A percentile compares a stretch with the other conserved stretches of the same genome.
Evolutionary conservation across 768 basidiomycete genomes (phyloP).

Genomic region (Rossbeevera mucosa): DNA sequence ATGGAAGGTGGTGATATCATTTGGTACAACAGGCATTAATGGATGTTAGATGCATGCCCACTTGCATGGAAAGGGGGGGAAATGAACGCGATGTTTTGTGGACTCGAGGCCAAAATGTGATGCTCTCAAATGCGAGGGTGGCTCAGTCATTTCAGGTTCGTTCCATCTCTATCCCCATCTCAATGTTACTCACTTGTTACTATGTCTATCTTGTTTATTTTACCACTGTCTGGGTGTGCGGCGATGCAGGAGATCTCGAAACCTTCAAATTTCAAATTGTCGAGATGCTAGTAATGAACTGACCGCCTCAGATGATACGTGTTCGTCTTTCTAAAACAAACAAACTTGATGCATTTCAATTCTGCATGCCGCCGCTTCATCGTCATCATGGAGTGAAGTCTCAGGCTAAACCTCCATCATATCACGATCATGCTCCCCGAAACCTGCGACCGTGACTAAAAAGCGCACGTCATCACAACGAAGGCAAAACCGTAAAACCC

Average conservation of each 20-base stretch:
- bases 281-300: background rate
- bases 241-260: background rate
- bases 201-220: background rate
- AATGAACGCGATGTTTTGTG: background rate
- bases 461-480: background rate
- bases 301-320: background rate
- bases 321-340: background rate
- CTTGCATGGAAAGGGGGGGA: background rate
- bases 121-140: background rate
- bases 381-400: background rate
- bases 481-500: background rate
- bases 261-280: background rate
- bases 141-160: background rate
- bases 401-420: background rate
- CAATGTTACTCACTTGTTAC: background rate
- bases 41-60: background rate
- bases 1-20: background rate
- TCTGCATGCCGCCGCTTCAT: background rate
- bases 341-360: background rate
- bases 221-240: background rate
- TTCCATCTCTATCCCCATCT: background rate
- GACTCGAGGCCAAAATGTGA: too few species aligned
- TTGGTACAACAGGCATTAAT: background rate
- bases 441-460: background rate
- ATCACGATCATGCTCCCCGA: background rate